Evolutionary conservation across 768 basidiomycete species (phyloP), one percentile per base, ranked within the genome.

Genomic region (Cantharellus anzutake): DNA sequence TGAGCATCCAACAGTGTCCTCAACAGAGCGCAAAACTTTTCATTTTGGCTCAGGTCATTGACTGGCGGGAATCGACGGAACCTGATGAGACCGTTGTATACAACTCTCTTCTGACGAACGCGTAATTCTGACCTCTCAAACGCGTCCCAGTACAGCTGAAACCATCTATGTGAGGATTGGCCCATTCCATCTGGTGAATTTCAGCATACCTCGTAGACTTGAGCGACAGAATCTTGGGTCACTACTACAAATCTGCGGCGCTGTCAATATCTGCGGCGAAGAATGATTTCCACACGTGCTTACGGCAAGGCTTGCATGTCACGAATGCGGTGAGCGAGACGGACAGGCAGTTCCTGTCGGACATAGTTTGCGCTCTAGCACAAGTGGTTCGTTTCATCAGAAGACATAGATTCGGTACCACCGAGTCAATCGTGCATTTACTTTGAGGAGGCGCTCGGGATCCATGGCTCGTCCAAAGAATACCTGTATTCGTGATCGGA

Each of bases 381-480:
- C 20, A 29, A 29, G 20, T 29, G 20, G 20, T 29, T 29, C 20
- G 20, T 29, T 29, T 29, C 20, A 29, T 29, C 20, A 29, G 20
- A 29, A 29, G 20, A 29, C 20, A 29, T 29, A 29, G 20, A 29
- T 29, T 29, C 20, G 20, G 20, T 29, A 29, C 20, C 20, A 29
- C 20, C 20, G 20, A 29, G 20, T 29, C 20, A 29, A 29, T 29
- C 20, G 20, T 80, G 42, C 73, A 70, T 58, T 39, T 48, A 57
- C 65, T 62, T 69, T 70, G 61, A 82, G 81, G 41, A 91, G 72
- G 34, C 86, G 76, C 59, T 86, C 84, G 62, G 81, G 75, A 64
- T 81, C 82, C 79, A 90, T 87, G 51, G 79, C 79, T 41, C 86
- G 80, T n/a, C 88, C 88, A 66, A 82, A 90, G 69, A 86, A 91